Percentiles rank a stretch among this genome's conserved stretches.
Evolutionary conservation across 192 early-diverging fungal genomes (phyloP).

Genomic region (Polychytrium aggregatum): DNA sequence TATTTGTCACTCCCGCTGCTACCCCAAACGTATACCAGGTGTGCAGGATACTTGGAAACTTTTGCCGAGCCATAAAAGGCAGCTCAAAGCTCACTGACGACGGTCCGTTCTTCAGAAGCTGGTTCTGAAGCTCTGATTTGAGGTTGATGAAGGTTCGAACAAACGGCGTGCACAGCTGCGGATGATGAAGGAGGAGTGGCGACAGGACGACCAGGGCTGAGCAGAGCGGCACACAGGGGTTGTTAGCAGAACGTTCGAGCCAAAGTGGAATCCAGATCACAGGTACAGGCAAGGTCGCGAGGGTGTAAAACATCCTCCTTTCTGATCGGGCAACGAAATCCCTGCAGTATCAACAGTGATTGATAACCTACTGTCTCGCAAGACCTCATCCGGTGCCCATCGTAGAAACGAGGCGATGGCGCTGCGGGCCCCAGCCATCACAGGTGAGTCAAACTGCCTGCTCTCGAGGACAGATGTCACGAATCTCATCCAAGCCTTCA

Average conservation of each 20-base stretch:
- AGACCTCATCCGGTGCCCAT: conserved; percentile 8
- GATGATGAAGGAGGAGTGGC: conserved; percentile 6
- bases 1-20: too few relatives aligned
- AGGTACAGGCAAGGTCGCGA: too few relatives aligned
- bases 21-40: too few relatives aligned
- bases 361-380: conserved; percentile 14
- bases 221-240: not conserved
- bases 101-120: too few relatives aligned
- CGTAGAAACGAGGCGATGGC: conserved; percentile 12
- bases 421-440: not conserved
- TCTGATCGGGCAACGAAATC: not conserved
- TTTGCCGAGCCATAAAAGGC: too few relatives aligned
- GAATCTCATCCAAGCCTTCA: conserved; percentile 24
- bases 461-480: conserved; percentile 7
- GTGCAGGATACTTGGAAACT: too few relatives aligned
- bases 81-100: too few relatives aligned
- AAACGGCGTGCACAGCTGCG: conserved; percentile 15
- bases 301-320: not conserved
- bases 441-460: conserved; percentile 1
- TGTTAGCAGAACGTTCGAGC: too few relatives aligned
- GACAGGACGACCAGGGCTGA: conserved; percentile 16
- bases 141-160: too few relatives aligned
- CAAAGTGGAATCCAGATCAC: too few relatives aligned
- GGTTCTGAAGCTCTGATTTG: too few relatives aligned
- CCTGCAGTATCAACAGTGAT: not conserved